Evolutionary conservation across 1,139 yeast genomes (phyloP), one percentile per base, ranked within the genome.

Genomic region (Suhomyces anneliseae): DNA sequence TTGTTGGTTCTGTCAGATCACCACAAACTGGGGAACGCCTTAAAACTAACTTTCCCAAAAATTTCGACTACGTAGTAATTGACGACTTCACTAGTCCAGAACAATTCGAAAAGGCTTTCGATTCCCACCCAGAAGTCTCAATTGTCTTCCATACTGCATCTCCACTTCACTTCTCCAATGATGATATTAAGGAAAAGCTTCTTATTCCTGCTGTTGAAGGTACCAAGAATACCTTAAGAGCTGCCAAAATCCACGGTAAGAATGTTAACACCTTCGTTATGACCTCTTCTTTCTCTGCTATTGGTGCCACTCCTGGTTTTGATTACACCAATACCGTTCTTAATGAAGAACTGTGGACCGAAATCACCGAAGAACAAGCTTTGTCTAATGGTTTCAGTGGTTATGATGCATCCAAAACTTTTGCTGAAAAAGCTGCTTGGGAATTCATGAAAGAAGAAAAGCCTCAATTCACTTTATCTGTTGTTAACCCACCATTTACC

Each of bases 1-100:
- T 84, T 6, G 68, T 83, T 26, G 87, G 87, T 8, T 74, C 85
- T 1, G 87, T 79, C 4, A 70, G 89, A 58, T 58, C 72, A 4
- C 49, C 52, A 1, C 59, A 55, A 19, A 67, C 69, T 44, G 76
- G 74, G 31, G 68, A 63, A 6, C 53, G 56, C 27, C 57, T 72
- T 36, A 54, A 56, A 35, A 49, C 45, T 33, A 49, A 53, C 36
- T 52, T 60, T 14, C 54, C 11, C 9, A 11, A 29, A 29, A 62
- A 68, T 26, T 65, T 81, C 51, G 50, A 66, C 35, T 73, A 72
- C 53, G 85, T 69, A 47, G 60, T 80, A 31, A 85, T 83, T n/a
- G 57, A 64, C n/a, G 46, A 51, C 9, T 29, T 44, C 38, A 31
- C 38, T 9, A 42, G 38, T 27, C 42, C 45, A 14, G 54, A 50